Evolutionary conservation across 192 early-diverging fungal genomes (phyloP).

Genomic region (Mortierella claussenii): DNA sequence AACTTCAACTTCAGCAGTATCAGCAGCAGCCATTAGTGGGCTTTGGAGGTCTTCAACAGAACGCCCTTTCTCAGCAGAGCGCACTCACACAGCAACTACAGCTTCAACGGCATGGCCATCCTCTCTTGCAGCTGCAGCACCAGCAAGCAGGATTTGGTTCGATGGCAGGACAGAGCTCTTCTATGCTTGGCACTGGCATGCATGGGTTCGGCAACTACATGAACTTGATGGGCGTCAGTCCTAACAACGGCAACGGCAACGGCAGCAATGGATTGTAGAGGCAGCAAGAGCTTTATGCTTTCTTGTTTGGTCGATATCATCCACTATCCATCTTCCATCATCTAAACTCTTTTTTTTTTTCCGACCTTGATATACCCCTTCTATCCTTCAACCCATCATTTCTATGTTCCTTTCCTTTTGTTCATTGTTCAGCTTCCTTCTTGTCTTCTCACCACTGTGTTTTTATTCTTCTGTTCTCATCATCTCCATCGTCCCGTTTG

Average conservation of each 20-base stretch:
- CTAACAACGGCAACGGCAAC: no score
- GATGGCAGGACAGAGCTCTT: conserved; percentile 1
- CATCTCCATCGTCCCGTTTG: no score
- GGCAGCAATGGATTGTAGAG: background rate
- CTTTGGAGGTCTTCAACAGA: conserved; percentile 7
- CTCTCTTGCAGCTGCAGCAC: background rate
- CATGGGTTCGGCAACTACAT: conserved; percentile 19
- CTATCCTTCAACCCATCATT: background rate
- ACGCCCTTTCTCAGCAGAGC: conserved; percentile 5
- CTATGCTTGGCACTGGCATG: conserved; percentile 16
- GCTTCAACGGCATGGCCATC: background rate
- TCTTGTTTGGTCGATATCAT: background rate
- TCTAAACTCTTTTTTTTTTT: conserved; percentile 2
- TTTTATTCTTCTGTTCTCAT: background rate
- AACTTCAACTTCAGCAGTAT: conserved; percentile 11
- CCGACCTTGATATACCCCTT: background rate
- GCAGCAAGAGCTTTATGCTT: background rate
- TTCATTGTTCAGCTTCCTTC: background rate
- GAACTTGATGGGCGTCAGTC: conserved; percentile 16
- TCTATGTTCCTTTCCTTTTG: background rate
- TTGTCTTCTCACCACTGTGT: background rate
- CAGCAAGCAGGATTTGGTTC: background rate
- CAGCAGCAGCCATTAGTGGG: conserved; percentile 10
- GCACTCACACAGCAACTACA: background rate
- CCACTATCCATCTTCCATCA: background rate